Percentiles rank a stretch among this genome's conserved stretches.
Evolutionary conservation across 768 basidiomycete species (phyloP).

Genomic region (Mycena crocata): DNA sequence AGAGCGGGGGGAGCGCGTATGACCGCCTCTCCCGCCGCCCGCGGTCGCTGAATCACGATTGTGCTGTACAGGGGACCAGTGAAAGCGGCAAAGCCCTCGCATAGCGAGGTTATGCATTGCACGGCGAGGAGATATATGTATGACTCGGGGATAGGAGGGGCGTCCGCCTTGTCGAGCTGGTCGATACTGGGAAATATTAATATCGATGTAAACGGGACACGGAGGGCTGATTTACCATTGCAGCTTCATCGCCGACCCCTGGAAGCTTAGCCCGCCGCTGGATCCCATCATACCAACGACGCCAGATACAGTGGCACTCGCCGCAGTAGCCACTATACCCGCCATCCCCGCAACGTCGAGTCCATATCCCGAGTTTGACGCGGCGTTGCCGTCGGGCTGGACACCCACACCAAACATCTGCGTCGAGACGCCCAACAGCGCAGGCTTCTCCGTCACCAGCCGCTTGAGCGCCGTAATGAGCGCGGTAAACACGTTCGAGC

Average conservation of each 20-base stretch:
- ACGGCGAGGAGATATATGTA: conserved; percentile 94
- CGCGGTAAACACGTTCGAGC: conserved; percentile 79
- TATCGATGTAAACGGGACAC: not conserved
- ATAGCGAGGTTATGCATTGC: conserved; percentile 87
- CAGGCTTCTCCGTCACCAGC: conserved; percentile 89
- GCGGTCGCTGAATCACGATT: conserved; percentile 74
- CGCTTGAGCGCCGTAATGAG: conserved; percentile 88
- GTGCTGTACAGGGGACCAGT: conserved; percentile 81
- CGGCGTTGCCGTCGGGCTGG: conserved; percentile 46
- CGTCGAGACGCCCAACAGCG: conserved; percentile 78
- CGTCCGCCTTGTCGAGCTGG: conserved; percentile 97
- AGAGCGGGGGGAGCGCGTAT: conserved; percentile 81
- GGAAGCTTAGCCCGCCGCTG: conserved; percentile 76
- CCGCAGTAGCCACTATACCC: conserved; percentile 86
- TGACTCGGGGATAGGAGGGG: conserved; percentile 91
- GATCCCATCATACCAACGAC: conserved; percentile 89
- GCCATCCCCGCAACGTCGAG: conserved; percentile 77
- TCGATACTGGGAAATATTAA: conserved; percentile 77
- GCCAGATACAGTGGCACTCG: conserved; percentile 85
- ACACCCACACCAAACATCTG: conserved; percentile 89
- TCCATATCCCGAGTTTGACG: conserved; percentile 59
- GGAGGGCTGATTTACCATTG: conserved; percentile 74
- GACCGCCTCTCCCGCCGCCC: conserved; percentile 70
- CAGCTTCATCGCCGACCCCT: conserved; percentile 85
- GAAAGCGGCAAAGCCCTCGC: conserved; percentile 85